Evolutionary conservation across 495 filamentous ascomycete species (phyloP).

Genomic region (Talaromyces adpressus): DNA sequence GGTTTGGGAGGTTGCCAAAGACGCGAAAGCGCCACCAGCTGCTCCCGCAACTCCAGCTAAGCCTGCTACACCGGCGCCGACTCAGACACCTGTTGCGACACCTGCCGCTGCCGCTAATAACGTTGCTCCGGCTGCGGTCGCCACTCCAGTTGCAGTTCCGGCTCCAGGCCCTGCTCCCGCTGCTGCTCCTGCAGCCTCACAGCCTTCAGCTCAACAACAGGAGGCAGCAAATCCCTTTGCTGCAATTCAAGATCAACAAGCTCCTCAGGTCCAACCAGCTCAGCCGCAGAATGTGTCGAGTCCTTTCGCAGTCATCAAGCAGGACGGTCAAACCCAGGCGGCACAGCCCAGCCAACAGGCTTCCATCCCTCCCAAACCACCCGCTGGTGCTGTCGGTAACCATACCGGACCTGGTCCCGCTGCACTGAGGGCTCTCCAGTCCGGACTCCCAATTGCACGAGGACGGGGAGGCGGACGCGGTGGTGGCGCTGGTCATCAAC

Average conservation of each 20-base stretch:
- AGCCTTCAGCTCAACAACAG: conserved; percentile 11
- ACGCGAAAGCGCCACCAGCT: conserved; percentile 46
- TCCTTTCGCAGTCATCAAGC: conserved; percentile 6
- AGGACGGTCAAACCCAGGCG: not conserved
- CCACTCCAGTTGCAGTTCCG: conserved; percentile 16
- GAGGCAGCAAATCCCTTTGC: conserved; percentile 24
- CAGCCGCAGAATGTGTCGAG: conserved; percentile 9
- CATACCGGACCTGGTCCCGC: conserved; percentile 26
- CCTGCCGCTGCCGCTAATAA: conserved; percentile 15
- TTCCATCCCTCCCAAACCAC: conserved; percentile 11
- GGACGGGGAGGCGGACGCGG: conserved; percentile 27
- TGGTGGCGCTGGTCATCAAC: conserved; percentile 23
- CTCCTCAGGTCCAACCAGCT: conserved; percentile 8
- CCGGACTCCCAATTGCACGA: conserved; percentile 42
- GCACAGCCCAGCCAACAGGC: conserved; percentile 9
- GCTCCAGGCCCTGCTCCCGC: conserved; percentile 12
- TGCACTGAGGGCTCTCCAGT: conserved; percentile 36
- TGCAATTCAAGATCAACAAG: conserved; percentile 10
- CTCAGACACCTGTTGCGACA: conserved; percentile 21
- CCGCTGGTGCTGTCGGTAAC: conserved; percentile 8
- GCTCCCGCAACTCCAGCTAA: conserved; percentile 25
- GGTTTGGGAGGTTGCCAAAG: conserved; percentile 76
- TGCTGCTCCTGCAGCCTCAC: conserved; percentile 15
- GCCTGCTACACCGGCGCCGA: conserved; percentile 24
- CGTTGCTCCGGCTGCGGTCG: conserved; percentile 9